Conservation (phyloP, 1,284 basidiomycete species). For the Ceratobasidium sp. region DNA sequence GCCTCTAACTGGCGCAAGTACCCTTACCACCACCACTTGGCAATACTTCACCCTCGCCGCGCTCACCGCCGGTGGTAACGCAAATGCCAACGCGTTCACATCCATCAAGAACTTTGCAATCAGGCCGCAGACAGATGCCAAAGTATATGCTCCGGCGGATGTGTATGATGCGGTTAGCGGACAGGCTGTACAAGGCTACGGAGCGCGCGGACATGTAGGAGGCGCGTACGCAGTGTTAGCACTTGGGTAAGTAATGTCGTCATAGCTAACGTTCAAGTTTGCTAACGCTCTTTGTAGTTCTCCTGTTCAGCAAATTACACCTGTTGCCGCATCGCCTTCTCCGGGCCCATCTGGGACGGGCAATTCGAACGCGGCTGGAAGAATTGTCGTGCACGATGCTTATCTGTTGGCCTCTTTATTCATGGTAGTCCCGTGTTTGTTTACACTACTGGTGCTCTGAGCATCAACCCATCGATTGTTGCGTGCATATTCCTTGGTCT, state of each 20-base stretch:
- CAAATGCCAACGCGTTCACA: neutral
- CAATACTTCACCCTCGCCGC: constrained; percentile 27
- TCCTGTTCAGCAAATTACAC: constrained; percentile 11
- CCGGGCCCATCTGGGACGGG: neutral
- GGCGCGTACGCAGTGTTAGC: constrained; percentile 13
- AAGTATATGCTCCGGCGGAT: constrained; percentile 10
- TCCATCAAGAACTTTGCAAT: constrained; percentile 11
- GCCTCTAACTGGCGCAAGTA: neutral
- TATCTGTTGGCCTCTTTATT: no score
- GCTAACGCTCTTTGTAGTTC: neutral
- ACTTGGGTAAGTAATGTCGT: neutral
- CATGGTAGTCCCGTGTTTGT: no score
- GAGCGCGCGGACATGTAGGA: constrained; percentile 4
- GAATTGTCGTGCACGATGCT: no score
- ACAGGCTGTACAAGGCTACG: neutral
- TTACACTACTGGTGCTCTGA: no score
- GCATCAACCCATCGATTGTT: no score
- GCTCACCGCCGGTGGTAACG: neutral
- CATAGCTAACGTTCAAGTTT: neutral
- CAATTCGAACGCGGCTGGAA: no score
- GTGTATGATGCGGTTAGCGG: constrained; percentile 24
- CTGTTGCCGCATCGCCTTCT: constrained; percentile 16
- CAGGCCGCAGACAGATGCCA: neutral
- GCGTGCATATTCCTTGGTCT: no score
- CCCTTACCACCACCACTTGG: constrained; percentile 9